Base-by-base conservation (phyloP, 2,329 filamentous ascomycete genomes). In the Hypoxylon sp. region DNA sequence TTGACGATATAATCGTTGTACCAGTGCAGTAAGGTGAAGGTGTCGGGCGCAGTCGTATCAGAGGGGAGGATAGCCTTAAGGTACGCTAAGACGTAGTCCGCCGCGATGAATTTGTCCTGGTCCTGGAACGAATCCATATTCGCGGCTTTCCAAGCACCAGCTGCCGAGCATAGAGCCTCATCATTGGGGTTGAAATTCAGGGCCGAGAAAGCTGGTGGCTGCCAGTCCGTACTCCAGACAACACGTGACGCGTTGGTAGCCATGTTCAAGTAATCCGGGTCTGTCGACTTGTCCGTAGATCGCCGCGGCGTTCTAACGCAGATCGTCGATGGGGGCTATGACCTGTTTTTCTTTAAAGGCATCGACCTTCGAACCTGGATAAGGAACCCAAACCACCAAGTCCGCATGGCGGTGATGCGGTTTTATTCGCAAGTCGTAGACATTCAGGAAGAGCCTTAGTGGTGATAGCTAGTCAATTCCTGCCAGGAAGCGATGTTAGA, bases 81-180 rank as follows among this genome's bases (percentile, higher is more conserved):
- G 20, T 48, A 63, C 2, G 16, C n/a, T 5, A 48, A 16, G 32
- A 64, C 28, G 33, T 36, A 32, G 9, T 58, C 20, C 1, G 38
- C 11, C 1, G 53, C 46, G 18, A 58, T 53, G 26, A 28, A 11
- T 5, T 11, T 36, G 18, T 22, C 18, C 1, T 53, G 16, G 2
- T 42, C 32, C 8, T 58, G 48, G 24, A 49, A 22, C 38, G 32
- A 12, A 24, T 20, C 30, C 22, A 52, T 22, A 12, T 11, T 44
- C 8, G 18, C 18, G 14, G 61, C 61, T 28, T 52, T 52, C 52
- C 52, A 57, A n/a, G 52, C 60, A 22, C 60, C 60, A 12, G 53
- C 52, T 18, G 46, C 52, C 16, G 3, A 8, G 30, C 60, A 57
- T 24, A 52, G 11, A 12, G 16, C 30, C 32, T 28, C 32, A 16